Percentiles rank a stretch among this genome's conserved stretches.
These are phyloP conservation scores for Penicillium oxalicum DNA, from an alignment of 2,329 filamentous ascomycete genomes.

Conservation along the genomic window DNA sequence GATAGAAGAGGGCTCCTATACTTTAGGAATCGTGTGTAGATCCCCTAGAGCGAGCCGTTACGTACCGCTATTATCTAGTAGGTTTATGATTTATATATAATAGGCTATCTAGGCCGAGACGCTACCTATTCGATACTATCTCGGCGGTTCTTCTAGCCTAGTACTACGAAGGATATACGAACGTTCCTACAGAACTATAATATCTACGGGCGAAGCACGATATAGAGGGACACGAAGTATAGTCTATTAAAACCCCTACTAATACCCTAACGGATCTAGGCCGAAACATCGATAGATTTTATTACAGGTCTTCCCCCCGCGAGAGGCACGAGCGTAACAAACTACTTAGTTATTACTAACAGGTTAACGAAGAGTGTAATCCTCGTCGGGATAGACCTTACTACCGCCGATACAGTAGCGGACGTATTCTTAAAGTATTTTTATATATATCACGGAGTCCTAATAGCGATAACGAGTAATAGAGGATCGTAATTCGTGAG, in stretches of 20 bases:
- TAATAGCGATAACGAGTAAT: background rate
- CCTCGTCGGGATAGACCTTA: background rate
- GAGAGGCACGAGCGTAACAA: background rate
- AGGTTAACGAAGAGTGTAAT: background rate
- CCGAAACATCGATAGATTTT: constrained; percentile 1
- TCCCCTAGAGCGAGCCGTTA: background rate
- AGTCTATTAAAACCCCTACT: background rate
- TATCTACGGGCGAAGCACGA: background rate
- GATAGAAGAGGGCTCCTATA: background rate
- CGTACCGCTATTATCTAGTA: background rate
- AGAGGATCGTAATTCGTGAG: background rate
- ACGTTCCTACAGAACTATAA: background rate
- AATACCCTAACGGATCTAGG: background rate
- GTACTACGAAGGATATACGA: background rate
- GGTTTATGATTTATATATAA: background rate
- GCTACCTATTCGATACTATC: background rate
- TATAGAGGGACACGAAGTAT: background rate
- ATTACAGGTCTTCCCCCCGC: background rate
- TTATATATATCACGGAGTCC: background rate
- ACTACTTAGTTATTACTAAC: background rate
- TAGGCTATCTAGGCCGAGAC: background rate
- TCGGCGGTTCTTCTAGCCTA: background rate
- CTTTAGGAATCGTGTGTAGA: background rate
- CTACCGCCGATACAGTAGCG: background rate
- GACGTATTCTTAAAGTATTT: background rate